Evolutionary conservation across 306 rosid species (phyloP).

Genomic region (Lagenaria siceraria): DNA sequence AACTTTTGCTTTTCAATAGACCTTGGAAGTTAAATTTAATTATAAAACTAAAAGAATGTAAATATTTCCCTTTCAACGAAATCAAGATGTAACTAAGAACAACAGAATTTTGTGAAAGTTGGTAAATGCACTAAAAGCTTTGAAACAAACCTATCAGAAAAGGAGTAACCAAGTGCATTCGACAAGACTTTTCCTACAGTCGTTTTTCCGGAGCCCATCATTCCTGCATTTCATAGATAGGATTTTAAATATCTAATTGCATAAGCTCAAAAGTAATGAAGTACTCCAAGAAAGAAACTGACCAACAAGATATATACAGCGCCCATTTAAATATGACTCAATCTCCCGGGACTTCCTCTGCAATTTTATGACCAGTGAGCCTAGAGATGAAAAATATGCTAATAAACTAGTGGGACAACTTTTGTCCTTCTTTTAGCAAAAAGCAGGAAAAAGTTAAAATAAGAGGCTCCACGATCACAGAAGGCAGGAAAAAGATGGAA

Average conservation of each 20-base stretch:
- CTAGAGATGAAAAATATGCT: slow-evolving; percentile 11
- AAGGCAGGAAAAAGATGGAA: not conserved
- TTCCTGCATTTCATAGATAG: slow-evolving; percentile 48
- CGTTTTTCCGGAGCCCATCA: slow-evolving; percentile 99
- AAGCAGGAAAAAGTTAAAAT: not conserved
- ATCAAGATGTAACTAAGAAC: not conserved
- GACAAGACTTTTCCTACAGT: slow-evolving; percentile 87
- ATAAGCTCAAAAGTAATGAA: slow-evolving; percentile 8
- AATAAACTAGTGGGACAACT: slow-evolving; percentile 14
- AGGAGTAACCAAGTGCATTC: slow-evolving; percentile 61
- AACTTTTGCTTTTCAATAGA: not conserved
- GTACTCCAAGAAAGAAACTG: slow-evolving; percentile 31
- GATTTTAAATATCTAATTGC: slow-evolving; percentile 4
- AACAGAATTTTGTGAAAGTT: not conserved
- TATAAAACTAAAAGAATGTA: not conserved
- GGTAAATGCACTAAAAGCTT: not conserved
- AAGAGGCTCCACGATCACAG: not conserved
- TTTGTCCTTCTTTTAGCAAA: not conserved
- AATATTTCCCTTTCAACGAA: not conserved
- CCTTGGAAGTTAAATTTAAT: not conserved
- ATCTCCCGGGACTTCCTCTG: slow-evolving; percentile 65
- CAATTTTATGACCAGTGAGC: slow-evolving; percentile 45
- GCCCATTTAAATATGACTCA: slow-evolving; percentile 64
- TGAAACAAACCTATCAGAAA: slow-evolving; percentile 62
- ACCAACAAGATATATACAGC: slow-evolving; percentile 95